These are phyloP conservation scores for Termitomyces sp. DNA, from an alignment of 768 basidiomycete genomes.

Conservation along the genomic window DNA sequence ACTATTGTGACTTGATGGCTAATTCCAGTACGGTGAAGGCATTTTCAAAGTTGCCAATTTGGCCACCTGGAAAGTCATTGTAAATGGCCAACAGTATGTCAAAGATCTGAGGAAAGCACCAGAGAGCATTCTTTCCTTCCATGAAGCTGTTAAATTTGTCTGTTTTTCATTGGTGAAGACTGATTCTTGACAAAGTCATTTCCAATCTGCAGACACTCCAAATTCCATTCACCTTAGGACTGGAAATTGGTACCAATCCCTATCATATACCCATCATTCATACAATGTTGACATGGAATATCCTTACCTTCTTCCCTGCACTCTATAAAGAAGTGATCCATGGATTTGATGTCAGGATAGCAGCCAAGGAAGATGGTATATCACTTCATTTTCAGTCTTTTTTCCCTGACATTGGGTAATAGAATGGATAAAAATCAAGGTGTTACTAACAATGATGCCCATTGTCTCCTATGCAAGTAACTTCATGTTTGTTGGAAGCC, in stretches of 20 bases:
- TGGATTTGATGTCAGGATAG: not conserved
- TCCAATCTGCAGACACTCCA: not conserved
- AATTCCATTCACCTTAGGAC: not conserved
- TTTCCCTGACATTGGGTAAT: not conserved
- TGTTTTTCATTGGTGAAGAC: not conserved
- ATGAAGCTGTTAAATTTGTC: not conserved
- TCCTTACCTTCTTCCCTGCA: not conserved
- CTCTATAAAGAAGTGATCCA: not conserved
- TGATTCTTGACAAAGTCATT: too few species aligned
- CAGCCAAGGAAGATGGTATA: not conserved
- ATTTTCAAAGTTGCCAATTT: slow-evolving; percentile 10
- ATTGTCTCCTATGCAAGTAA: slow-evolving; percentile 28
- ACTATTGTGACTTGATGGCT: not conserved
- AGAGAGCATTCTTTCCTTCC: not conserved
- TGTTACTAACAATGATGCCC: slow-evolving; percentile 14
- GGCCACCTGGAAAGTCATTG: slow-evolving; percentile 31
- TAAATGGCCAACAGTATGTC: slow-evolving; percentile 23
- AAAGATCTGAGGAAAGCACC: slow-evolving; percentile 13
- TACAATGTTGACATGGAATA: not conserved
- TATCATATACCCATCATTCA: not conserved
- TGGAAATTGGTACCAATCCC: not conserved
- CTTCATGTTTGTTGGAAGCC: slow-evolving; percentile 26
- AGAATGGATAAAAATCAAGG: slow-evolving; percentile 20
- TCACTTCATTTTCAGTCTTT: too few species aligned
- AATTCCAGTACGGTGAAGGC: slow-evolving; percentile 16